Percentiles rank a stretch among this genome's conserved stretches.
phyloP scores from a whole-genome alignment of 345 rosid genomes.

The Kandelia obovata region DNA sequence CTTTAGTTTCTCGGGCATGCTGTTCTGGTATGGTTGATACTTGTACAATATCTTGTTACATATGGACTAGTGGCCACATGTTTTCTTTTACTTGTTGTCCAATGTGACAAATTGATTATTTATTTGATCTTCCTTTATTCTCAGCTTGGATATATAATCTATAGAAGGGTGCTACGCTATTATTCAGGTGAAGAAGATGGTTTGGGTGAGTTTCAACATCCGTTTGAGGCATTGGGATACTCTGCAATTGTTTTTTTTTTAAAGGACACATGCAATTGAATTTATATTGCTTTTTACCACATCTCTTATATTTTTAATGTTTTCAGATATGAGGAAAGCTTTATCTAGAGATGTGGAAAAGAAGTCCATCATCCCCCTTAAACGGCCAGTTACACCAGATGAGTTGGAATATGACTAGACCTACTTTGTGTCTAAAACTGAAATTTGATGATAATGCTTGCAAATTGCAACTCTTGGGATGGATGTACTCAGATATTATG shows the following conservation, averaged over 20 bases:
- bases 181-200: constrained; percentile 97
- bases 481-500: not conserved
- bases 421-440: not conserved
- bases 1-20: too few species aligned
- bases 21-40: too few species aligned
- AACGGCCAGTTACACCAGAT: constrained; percentile 79
- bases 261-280: not conserved
- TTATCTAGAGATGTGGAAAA: constrained; percentile 79
- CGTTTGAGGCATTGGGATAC: not conserved
- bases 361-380: constrained; percentile 82
- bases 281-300: constrained; percentile 1
- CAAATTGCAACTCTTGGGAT: not conserved
- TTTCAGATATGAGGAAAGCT: constrained; percentile 94
- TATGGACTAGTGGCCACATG: not conserved
- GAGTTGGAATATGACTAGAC: constrained; percentile 85
- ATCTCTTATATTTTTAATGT: constrained; percentile 1
- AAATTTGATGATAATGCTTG: constrained; percentile 1
- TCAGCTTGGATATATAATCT: constrained; percentile 85
- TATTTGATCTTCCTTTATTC: constrained; percentile 3
- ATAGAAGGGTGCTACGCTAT: constrained; percentile 81
- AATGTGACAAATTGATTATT: constrained; percentile 4
- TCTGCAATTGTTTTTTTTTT: too few species aligned
- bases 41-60: too few species aligned
- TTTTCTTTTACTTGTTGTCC: not conserved
- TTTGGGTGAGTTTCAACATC: constrained; percentile 49